phyloP scores from a whole-genome alignment of 75 land plant species.

The Sequoia sempervirens region DNA sequence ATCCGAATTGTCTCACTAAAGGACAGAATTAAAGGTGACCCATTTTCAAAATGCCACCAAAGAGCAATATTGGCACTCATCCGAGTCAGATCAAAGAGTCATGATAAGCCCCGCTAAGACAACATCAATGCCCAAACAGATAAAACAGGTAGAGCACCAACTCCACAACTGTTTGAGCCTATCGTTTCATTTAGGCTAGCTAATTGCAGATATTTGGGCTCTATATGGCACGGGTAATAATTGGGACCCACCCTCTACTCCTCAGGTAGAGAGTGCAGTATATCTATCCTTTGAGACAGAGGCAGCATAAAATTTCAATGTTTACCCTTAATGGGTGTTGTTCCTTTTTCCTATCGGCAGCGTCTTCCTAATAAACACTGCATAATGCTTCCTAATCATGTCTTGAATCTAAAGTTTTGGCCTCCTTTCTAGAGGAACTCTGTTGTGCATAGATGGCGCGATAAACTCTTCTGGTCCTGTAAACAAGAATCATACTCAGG shows the following conservation, averaged over 20 bases:
- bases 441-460: constrained; percentile 48
- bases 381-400: neutral
- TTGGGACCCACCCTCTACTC: neutral
- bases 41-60: neutral
- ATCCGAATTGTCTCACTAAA: too few species aligned
- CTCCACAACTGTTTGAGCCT: neutral
- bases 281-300: neutral
- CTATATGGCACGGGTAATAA: neutral
- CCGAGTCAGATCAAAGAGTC: neutral
- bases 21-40: neutral
- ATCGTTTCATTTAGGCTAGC: neutral
- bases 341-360: too few species aligned
- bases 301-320: neutral
- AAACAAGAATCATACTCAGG: constrained; percentile 54
- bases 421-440: neutral
- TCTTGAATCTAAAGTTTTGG: neutral
- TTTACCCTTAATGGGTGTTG: neutral
- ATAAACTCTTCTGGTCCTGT: constrained; percentile 77
- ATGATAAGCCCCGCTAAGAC: neutral
- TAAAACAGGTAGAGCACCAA: neutral
- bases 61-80: too few species aligned
- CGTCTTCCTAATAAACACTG: neutral
- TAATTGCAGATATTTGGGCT: neutral
- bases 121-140: neutral
- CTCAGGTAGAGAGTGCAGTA: neutral